Conservation (phyloP, 1,139 yeast genomes). For the Arxiozyma slooffiae region DNA sequence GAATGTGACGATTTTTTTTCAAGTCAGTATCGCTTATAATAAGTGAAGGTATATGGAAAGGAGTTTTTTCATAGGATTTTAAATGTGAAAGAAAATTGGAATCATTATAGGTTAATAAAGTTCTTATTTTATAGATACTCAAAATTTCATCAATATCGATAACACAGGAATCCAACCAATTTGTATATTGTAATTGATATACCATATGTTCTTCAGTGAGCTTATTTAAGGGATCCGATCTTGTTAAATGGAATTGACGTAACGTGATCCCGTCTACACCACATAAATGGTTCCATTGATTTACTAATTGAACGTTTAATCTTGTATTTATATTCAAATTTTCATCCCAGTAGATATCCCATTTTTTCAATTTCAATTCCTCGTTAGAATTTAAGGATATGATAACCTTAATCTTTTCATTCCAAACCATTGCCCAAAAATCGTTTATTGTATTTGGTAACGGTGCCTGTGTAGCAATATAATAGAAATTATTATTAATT, state of each 20-base stretch:
- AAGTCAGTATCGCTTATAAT: not conserved
- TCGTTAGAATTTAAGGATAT: slow-evolving; percentile 55
- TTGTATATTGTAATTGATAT: slow-evolving; percentile 57
- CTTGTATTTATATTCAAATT: slow-evolving; percentile 9
- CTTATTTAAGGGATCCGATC: slow-evolving; percentile 10
- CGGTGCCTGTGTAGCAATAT: slow-evolving; percentile 86
- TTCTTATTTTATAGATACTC: slow-evolving; percentile 8
- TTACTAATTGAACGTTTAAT: slow-evolving; percentile 25
- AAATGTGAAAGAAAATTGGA: not conserved
- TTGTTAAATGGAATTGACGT: slow-evolving; percentile 26
- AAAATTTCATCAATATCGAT: slow-evolving; percentile 45
- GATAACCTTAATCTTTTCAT: slow-evolving; percentile 52
- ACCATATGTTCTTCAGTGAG: slow-evolving; percentile 32
- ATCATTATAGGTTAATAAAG: slow-evolving; percentile 10
- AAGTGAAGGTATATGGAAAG: not conserved
- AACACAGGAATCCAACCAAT: slow-evolving; percentile 79
- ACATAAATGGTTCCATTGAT: slow-evolving; percentile 26
- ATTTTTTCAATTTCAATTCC: slow-evolving; percentile 45
- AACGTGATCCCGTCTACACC: slow-evolving; percentile 29
- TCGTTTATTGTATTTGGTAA: slow-evolving; percentile 65
- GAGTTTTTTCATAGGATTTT: not conserved
- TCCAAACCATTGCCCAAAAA: slow-evolving; percentile 68
- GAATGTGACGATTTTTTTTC: slow-evolving; percentile 18
- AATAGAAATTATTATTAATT: slow-evolving; percentile 33
- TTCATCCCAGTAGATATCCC: slow-evolving; percentile 47